A percentile compares a stretch with the other conserved stretches of the same genome.
These are phyloP conservation scores for Coprinopsis strossmayeri DNA, from an alignment of 768 basidiomycete genomes.

Conservation along the genomic window DNA sequence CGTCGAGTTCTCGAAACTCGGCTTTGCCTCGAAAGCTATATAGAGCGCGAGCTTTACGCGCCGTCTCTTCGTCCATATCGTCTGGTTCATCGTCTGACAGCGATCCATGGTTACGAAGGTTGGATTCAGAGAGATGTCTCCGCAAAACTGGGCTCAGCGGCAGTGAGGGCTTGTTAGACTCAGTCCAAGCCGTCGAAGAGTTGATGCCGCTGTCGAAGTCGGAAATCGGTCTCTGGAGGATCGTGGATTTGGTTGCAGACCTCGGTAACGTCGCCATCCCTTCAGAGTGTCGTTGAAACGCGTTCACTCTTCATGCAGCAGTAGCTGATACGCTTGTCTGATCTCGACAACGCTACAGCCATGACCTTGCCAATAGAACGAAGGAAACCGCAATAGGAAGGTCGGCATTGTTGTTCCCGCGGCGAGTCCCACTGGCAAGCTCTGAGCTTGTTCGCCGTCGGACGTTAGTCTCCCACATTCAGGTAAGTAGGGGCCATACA, in stretches of 20 bases:
- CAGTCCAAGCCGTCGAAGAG: conserved; percentile 73
- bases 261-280: conserved; percentile 10
- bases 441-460: no score
- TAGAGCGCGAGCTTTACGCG: conserved; percentile 56
- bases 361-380: no score
- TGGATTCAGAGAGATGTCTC: conserved; percentile 32
- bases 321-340: no score
- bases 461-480: no score
- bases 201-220: conserved; percentile 77
- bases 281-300: no score
- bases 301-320: no score
- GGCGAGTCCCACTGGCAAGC: no score
- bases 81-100: conserved; percentile 38
- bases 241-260: conserved; percentile 2
- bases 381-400: no score
- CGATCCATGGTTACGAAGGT: conserved; percentile 10
- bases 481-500: no score
- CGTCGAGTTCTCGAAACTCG: conserved; percentile 65
- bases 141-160: conserved; percentile 25
- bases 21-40: conserved; percentile 71
- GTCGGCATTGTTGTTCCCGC: no score
- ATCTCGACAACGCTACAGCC: no score
- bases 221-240: conserved; percentile 24
- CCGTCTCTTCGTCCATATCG: conserved; percentile 24
- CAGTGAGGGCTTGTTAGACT: conserved; percentile 24